These are phyloP conservation scores for Scleroderma citrinum DNA, from an alignment of 768 basidiomycete species.

Conservation along the genomic window DNA sequence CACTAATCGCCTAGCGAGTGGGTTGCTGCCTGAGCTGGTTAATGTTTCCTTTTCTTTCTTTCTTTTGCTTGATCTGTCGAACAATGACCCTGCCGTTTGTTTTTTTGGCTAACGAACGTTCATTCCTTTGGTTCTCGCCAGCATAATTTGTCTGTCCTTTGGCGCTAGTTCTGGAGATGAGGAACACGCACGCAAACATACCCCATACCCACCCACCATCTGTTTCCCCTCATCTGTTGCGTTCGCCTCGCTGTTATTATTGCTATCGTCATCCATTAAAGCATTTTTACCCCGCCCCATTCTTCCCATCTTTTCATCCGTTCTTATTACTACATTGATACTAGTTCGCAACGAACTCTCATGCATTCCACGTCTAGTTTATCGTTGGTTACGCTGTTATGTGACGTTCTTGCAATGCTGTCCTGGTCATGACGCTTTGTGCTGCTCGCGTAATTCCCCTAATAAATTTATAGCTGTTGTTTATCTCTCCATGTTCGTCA, in stretches of 20 bases:
- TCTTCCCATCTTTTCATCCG: constrained; percentile 1
- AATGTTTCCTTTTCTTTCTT: constrained; percentile 12
- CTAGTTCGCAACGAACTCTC: constrained; percentile 13
- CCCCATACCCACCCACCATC: constrained; percentile 10
- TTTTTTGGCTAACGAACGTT: constrained; percentile 1
- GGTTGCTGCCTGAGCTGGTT: neutral
- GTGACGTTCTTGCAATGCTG: constrained; percentile 14
- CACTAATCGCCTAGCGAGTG: constrained; percentile 18
- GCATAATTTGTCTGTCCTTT: constrained; percentile 16
- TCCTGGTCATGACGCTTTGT: constrained; percentile 6
- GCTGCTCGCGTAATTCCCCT: neutral
- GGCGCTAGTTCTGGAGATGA: constrained; percentile 5
- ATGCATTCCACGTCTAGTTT: constrained; percentile 12
- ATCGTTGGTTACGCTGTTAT: constrained; percentile 12
- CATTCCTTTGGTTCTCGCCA: constrained; percentile 9
- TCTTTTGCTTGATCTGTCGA: constrained; percentile 9
- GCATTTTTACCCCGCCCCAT: constrained; percentile 3
- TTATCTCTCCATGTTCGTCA: neutral
- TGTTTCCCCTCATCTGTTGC: constrained; percentile 29
- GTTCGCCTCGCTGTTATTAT: constrained; percentile 30
- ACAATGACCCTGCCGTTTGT: constrained; percentile 8
- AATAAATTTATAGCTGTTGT: neutral
- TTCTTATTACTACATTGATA: neutral
- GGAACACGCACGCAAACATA: constrained; percentile 1
- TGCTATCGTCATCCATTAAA: constrained; percentile 23